phyloP scores from a whole-genome alignment of 805 yeast genomes.

The Candida sanyiensis region DNA sequence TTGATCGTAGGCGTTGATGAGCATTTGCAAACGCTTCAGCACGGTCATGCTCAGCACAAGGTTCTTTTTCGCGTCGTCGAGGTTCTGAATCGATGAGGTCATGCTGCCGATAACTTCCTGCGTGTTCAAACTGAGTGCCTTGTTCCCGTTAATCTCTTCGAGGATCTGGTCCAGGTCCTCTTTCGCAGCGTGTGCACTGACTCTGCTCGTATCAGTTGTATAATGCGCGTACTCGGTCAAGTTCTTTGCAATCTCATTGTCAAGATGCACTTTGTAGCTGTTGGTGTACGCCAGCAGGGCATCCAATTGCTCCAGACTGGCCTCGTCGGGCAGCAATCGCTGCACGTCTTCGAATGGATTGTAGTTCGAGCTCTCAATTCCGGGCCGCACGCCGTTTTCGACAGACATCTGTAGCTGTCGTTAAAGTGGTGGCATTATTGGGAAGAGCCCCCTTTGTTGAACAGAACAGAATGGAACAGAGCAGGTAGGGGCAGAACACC shows the following conservation, averaged over 20 bases:
- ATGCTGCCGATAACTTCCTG: conserved; percentile 58
- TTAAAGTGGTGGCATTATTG: no score
- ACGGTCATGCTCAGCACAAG: conserved; percentile 81
- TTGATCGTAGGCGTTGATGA: conserved; percentile 66
- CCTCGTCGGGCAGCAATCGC: conserved; percentile 45
- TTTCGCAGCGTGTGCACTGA: conserved; percentile 17
- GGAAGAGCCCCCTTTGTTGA: no score
- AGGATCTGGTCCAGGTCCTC: conserved; percentile 34
- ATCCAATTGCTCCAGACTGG: conserved; percentile 46
- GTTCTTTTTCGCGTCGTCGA: conserved; percentile 82
- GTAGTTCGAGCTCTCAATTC: conserved; percentile 36
- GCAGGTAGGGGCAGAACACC: no score
- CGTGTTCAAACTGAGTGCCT: conserved; percentile 45
- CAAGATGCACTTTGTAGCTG: conserved; percentile 45
- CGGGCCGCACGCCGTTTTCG: conserved; percentile 1
- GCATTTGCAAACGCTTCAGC: conserved; percentile 80
- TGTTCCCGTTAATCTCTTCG: conserved; percentile 41
- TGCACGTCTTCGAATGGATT: conserved; percentile 50
- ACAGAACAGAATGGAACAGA: no score
- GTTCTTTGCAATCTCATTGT: conserved; percentile 36
- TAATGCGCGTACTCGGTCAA: conserved; percentile 31
- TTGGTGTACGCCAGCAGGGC: conserved; percentile 44
- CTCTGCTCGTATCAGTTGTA: conserved; percentile 19
- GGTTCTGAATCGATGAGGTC: conserved; percentile 69
- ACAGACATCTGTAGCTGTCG: not conserved